Conservation (phyloP, 164 flowering plant genomes). For the Saururus chinensis region DNA sequence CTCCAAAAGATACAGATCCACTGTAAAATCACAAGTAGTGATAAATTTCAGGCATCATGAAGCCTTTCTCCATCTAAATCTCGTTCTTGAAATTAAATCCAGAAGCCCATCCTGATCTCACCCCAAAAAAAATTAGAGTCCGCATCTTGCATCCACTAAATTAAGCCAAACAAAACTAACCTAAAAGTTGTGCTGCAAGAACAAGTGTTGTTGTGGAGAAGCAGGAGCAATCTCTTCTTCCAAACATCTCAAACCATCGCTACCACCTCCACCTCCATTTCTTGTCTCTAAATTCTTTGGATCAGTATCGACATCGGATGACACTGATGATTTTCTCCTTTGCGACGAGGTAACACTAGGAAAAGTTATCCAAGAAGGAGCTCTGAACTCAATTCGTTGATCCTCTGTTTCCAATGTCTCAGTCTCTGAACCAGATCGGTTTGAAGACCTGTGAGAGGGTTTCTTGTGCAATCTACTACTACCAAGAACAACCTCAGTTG, state of each 20-base stretch:
- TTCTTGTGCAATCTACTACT: constrained; percentile 90
- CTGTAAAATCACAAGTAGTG: too few relatives aligned
- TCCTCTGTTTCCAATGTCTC: constrained; percentile 61
- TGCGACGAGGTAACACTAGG: constrained; percentile 92
- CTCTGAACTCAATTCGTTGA: constrained; percentile 73
- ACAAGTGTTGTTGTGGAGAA: constrained; percentile 74
- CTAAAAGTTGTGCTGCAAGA: constrained; percentile 84
- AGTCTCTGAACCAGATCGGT: constrained; percentile 49
- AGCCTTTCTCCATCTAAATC: background rate
- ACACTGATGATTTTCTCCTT: constrained; percentile 82
- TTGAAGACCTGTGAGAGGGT: constrained; percentile 66
- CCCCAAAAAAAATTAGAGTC: too few relatives aligned
- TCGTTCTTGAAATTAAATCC: background rate
- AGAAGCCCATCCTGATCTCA: background rate
- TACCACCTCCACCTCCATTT: constrained; percentile 23
- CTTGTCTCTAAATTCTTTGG: constrained; percentile 35
- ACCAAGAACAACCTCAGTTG: constrained; percentile 88
- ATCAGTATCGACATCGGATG: constrained; percentile 57
- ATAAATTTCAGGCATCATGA: background rate
- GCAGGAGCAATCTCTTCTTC: constrained; percentile 96
- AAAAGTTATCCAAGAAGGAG: constrained; percentile 96
- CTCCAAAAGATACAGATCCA: too few relatives aligned
- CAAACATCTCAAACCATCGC: constrained; percentile 61
- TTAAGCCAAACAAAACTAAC: constrained; percentile 1
- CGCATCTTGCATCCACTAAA: background rate